phyloP scores from a whole-genome alignment of 2,329 filamentous ascomycete genomes.

The Nothophoma quercina region DNA sequence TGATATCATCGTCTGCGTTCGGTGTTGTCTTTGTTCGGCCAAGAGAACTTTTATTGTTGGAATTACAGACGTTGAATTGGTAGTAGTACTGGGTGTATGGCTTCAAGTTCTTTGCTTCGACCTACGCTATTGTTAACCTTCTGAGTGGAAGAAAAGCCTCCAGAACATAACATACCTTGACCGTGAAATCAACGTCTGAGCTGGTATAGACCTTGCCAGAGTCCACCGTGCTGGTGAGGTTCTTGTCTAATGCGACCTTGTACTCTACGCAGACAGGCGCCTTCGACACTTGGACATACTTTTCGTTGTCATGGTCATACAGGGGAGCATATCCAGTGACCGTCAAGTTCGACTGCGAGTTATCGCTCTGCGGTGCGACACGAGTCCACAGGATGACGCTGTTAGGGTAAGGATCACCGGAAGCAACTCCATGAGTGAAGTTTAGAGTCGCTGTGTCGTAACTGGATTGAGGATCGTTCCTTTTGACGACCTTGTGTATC shows the following conservation, averaged over 20 bases:
- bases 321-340: conserved; percentile 63
- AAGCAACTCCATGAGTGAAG: conserved; percentile 56
- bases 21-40: conserved; percentile 77
- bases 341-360: conserved; percentile 55
- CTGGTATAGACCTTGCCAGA: conserved; percentile 71
- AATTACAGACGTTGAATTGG: conserved; percentile 73
- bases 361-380: conserved; percentile 48
- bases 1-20: conserved; percentile 61
- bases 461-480: conserved; percentile 47
- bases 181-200: conserved; percentile 77
- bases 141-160: not conserved
- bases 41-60: conserved; percentile 66
- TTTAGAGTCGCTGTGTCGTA: conserved; percentile 36
- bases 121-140: conserved; percentile 48
- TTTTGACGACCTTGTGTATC: conserved; percentile 67
- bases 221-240: conserved; percentile 59
- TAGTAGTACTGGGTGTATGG: conserved; percentile 74
- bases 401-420: conserved; percentile 56
- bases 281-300: conserved; percentile 62
- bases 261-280: conserved; percentile 73
- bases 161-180: conserved; percentile 62
- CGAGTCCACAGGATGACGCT: conserved; percentile 49
- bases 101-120: conserved; percentile 69
- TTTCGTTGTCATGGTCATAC: conserved; percentile 62
- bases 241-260: conserved; percentile 62